Evolutionary conservation across 2,329 filamentous ascomycete species (phyloP).

Genomic region (Thielaviopsis populi): DNA sequence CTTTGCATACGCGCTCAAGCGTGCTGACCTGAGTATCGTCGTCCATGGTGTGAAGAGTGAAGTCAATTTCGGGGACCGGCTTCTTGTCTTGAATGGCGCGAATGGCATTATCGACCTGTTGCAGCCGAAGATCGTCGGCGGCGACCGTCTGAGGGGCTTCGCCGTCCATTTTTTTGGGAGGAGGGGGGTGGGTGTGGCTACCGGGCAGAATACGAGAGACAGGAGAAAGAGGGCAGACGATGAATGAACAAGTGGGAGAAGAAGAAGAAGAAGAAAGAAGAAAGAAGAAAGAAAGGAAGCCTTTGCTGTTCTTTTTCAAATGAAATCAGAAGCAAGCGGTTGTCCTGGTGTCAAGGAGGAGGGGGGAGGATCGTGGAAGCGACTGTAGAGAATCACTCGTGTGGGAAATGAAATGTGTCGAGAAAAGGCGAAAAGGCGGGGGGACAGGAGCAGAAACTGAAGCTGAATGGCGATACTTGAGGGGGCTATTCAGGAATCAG

Average conservation of each 20-base stretch:
- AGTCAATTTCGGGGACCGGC: constrained; percentile 94
- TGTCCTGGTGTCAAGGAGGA: background rate
- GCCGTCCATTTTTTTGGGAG: constrained; percentile 34
- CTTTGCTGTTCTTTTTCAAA: too few species aligned
- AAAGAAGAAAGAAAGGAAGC: background rate
- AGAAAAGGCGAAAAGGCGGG: background rate
- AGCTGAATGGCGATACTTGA: background rate
- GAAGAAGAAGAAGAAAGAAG: constrained; percentile 6
- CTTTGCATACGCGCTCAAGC: constrained; percentile 93
- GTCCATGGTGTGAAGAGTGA: constrained; percentile 96
- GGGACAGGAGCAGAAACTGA: background rate
- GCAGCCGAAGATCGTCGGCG: constrained; percentile 34
- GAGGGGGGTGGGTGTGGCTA: background rate
- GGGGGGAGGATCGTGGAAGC: background rate
- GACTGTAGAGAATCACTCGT: background rate
- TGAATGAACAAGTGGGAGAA: background rate
- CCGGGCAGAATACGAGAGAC: background rate
- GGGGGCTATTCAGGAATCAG: background rate
- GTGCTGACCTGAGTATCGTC: constrained; percentile 93
- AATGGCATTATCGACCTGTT: constrained; percentile 74
- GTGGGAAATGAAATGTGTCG: background rate
- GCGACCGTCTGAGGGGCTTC: constrained; percentile 26
- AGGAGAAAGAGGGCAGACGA: constrained; percentile 2
- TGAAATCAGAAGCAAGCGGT: background rate
- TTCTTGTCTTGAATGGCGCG: constrained; percentile 90